phyloP scores from a whole-genome alignment of 1,284 basidiomycete species.

The Papiliotrema laurentii region DNA sequence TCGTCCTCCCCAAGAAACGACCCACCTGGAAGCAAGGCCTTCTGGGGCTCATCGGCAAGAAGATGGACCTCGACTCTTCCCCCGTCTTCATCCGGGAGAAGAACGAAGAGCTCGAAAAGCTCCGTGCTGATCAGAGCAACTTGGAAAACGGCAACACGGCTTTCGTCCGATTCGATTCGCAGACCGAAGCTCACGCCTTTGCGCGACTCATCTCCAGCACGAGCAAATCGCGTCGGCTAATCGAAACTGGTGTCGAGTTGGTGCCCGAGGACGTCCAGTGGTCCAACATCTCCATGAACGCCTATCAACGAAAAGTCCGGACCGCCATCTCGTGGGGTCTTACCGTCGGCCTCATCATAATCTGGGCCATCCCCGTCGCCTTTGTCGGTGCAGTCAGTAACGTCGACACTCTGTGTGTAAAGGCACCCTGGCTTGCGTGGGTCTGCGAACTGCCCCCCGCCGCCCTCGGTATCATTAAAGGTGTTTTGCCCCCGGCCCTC shows the following conservation, averaged over 20 bases:
- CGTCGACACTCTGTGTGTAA: slow-evolving; percentile 63
- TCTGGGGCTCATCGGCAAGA: slow-evolving; percentile 53
- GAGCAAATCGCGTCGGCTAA: slow-evolving; percentile 28
- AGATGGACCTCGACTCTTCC: slow-evolving; percentile 53
- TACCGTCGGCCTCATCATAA: slow-evolving; percentile 54
- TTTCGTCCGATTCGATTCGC: slow-evolving; percentile 85
- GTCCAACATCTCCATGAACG: slow-evolving; percentile 61
- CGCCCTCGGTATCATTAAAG: slow-evolving; percentile 75
- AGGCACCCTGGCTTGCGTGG: slow-evolving; percentile 73
- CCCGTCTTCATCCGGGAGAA: slow-evolving; percentile 53
- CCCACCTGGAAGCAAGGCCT: slow-evolving; percentile 59
- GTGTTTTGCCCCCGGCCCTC: slow-evolving; percentile 78
- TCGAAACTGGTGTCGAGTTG: slow-evolving; percentile 61
- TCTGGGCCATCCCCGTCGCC: slow-evolving; percentile 59
- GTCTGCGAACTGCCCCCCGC: slow-evolving; percentile 62
- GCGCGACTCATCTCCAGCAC: slow-evolving; percentile 60
- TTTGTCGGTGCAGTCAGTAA: slow-evolving; percentile 86
- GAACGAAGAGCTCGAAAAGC: slow-evolving; percentile 48
- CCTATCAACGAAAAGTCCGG: slow-evolving; percentile 52
- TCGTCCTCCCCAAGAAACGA: slow-evolving; percentile 49
- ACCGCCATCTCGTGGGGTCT: slow-evolving; percentile 52
- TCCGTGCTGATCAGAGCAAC: slow-evolving; percentile 56
- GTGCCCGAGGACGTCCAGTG: slow-evolving; percentile 84
- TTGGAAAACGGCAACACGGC: slow-evolving; percentile 55
- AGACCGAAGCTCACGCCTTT: slow-evolving; percentile 54